Evolutionary conservation across 768 basidiomycete genomes (phyloP), one percentile per base, ranked within the genome.

Genomic region (Tremella mesenterica): DNA sequence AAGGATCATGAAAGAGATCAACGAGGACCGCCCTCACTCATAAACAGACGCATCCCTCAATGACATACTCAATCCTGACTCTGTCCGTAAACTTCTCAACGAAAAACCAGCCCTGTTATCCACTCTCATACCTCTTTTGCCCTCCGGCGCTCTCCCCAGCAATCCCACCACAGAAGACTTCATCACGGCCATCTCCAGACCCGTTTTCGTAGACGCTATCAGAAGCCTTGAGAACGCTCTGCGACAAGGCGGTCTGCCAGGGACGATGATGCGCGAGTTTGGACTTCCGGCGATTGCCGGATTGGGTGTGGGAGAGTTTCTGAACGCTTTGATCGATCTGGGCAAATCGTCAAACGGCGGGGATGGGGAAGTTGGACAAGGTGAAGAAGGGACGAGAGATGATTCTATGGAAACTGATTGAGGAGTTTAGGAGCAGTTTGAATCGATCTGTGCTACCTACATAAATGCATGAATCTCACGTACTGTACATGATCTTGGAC

Each of bases 271-370:
- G 53, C 76, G 83, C 29, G 80, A 82, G 23, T 76, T 95, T 6
- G 90, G 89, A 2, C 75, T 95, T 31, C 86, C 88, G 0, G 87
- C 85, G 64, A 85, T 85, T 61, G 90, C 90, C 7, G 90, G 88
- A 0, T 79, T 78, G 4, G 82, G 88, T 3, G 78, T 91, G 4
- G 81, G 76, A 36, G 82, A 86, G 4, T 93, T 93, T 72, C 75
- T 95, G 71, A 78, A 82, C 33, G 88, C 86, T 1, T 78, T 93
- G 26, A 81, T 80, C 54, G 86, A 85, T 57, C 83, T 91, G 52
- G 76, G 79, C 50, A 80, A 80, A 48, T n/a, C n/a, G n/a, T n/a
- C n/a, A n/a, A n/a, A n/a, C n/a, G n/a, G n/a, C n/a, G n/a, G n/a
- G n/a, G n/a, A n/a, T n/a, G n/a, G n/a, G n/a, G n/a, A n/a, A n/a